Evolutionary conservation across 768 basidiomycete species (phyloP), one percentile per base, ranked within the genome.

Genomic region (Tylopilus felleus): DNA sequence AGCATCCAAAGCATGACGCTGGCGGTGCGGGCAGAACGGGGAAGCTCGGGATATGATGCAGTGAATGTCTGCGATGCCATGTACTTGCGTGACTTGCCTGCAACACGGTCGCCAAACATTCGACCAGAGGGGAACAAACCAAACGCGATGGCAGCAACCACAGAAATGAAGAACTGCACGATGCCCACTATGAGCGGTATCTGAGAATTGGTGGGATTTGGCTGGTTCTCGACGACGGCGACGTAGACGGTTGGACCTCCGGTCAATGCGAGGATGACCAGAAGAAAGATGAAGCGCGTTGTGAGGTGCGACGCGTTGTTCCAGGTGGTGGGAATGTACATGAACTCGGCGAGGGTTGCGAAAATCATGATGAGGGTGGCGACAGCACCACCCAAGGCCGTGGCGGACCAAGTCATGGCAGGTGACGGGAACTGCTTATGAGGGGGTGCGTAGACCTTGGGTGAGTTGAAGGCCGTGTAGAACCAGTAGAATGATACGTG

Each of bases 11-110:
- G 81, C 40, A 77, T 61, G 68, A 97, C 83, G 36, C 93, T 95
- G 1, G 93, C 93, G 12, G 79, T 77, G 45, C 97, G 91, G 5
- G 93, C 84, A 42, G 73, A 73, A 55, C 83, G 76, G 23, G 81
- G 72, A 42, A 99, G 82, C 3, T 80, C 73, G 1, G 96, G 97
- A 68, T 99, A 99, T 5, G 94, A 95, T 0, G 97, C 97, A 1
- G 97, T 99, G 75, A 99, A 98, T 0, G 97, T 98, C 71, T 99
- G 97, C 19, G 92, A 95, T 36, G 97, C 97, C 80, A 99, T 86
- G 70, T 98, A 98, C 73, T 98, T 98, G 65, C 97, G 82, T n/a
- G 88, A 83, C 73, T 97, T 98, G 63, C 96, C 93, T 7, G 94
- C 91, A 7, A 99, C 97, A 56, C 96, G 87, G 68, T 99, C 97